Evolutionary conservation across 2,329 filamentous ascomycete species (phyloP).

Genomic region (Sclerotinia trifoliorum): DNA sequence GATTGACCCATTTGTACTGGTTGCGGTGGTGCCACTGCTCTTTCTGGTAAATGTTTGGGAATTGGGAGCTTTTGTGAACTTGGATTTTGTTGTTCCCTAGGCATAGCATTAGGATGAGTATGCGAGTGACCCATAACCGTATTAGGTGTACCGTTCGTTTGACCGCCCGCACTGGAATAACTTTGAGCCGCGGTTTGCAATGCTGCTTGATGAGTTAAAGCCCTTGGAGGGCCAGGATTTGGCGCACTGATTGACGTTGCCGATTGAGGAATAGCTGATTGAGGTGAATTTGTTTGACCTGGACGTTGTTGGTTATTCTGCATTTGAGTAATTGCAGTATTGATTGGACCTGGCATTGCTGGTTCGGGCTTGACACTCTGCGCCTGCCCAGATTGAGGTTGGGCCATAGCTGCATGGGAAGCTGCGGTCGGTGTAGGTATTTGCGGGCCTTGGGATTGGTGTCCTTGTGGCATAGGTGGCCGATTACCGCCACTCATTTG

Average conservation of each 20-base stretch:
- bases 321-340: slow-evolving; percentile 36
- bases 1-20: slow-evolving; percentile 70
- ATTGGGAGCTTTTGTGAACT: slow-evolving; percentile 41
- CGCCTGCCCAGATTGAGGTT: slow-evolving; percentile 25
- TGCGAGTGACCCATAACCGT: slow-evolving; percentile 40
- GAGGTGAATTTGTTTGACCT: slow-evolving; percentile 38
- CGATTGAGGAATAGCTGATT: slow-evolving; percentile 37
- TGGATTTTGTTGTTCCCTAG: slow-evolving; percentile 34
- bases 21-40: slow-evolving; percentile 66
- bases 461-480: slow-evolving; percentile 33
- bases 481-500: slow-evolving; percentile 35
- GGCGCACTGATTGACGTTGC: slow-evolving; percentile 34
- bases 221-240: slow-evolving; percentile 29
- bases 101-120: slow-evolving; percentile 30
- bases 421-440: slow-evolving; percentile 30
- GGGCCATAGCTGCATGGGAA: slow-evolving; percentile 27
- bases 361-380: slow-evolving; percentile 37
- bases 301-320: slow-evolving; percentile 29
- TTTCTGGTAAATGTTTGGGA: slow-evolving; percentile 68
- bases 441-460: slow-evolving; percentile 24
- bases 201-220: slow-evolving; percentile 38
- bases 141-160: slow-evolving; percentile 27
- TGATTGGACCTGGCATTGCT: slow-evolving; percentile 35
- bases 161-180: slow-evolving; percentile 37
- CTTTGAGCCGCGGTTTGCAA: slow-evolving; percentile 38